Conservation (phyloP, 148 eudicot genomes). For the Cornus suecica region DNA sequence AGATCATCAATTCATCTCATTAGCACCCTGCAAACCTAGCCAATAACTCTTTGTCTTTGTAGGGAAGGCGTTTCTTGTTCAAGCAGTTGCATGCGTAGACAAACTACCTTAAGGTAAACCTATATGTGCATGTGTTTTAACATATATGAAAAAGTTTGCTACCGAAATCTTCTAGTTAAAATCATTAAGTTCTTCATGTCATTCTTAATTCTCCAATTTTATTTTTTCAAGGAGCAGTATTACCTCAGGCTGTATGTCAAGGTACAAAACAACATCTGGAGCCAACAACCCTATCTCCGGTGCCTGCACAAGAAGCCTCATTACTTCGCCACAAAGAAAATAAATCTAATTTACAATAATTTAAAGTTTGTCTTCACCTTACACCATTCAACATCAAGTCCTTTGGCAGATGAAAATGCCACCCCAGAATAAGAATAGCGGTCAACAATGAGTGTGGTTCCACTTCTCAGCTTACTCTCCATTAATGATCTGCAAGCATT, state of each 20-base stretch:
- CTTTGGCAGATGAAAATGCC: slow-evolving; percentile 96
- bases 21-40: background rate
- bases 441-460: slow-evolving; percentile 81
- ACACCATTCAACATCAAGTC: slow-evolving; percentile 89
- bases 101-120: no score
- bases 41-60: background rate
- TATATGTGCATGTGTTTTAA: no score
- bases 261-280: slow-evolving; percentile 91
- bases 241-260: slow-evolving; percentile 96
- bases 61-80: no score
- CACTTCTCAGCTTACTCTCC: slow-evolving; percentile 80
- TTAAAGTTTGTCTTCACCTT: slow-evolving; percentile 49
- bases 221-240: background rate
- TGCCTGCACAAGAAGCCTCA: slow-evolving; percentile 51
- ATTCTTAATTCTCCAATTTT: background rate
- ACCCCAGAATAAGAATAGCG: slow-evolving; percentile 98
- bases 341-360: background rate
- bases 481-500: slow-evolving; percentile 56
- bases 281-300: slow-evolving; percentile 86
- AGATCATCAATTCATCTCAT: background rate
- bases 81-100: no score
- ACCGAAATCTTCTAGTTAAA: background rate
- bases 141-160: background rate
- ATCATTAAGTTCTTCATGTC: background rate
- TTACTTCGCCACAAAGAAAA: background rate